A percentile compares a stretch with the other conserved stretches of the same genome.
Evolutionary conservation across 2,329 filamentous ascomycete genomes (phyloP).

Genomic region (Beauveria rudraprayagi): DNA sequence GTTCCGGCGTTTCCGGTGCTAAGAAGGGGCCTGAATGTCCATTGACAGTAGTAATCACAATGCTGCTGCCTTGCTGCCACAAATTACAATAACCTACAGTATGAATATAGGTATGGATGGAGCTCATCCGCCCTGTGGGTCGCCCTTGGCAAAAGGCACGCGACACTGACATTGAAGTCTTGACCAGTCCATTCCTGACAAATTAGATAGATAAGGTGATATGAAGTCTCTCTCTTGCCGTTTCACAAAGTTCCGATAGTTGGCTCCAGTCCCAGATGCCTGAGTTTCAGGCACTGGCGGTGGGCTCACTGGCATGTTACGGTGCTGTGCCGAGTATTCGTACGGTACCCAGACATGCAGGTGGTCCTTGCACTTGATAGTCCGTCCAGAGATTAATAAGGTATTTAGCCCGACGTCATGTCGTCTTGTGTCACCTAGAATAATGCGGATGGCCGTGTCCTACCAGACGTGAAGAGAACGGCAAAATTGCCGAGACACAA

Average conservation of each 20-base stretch:
- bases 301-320: too few relatives aligned
- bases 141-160: background rate
- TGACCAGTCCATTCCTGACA: background rate
- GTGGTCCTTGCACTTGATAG: too few relatives aligned
- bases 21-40: background rate
- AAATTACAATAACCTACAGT: too few relatives aligned
- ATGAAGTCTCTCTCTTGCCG: too few relatives aligned
- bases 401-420: background rate
- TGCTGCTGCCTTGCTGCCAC: too few relatives aligned
- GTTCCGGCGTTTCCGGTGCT: background rate
- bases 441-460: background rate
- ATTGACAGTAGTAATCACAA: background rate
- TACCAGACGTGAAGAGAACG: background rate
- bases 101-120: background rate
- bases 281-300: too few relatives aligned
- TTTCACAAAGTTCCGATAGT: background rate
- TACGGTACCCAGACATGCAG: too few relatives aligned
- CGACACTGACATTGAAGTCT: background rate
- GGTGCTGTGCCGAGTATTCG: too few relatives aligned
- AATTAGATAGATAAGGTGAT: background rate
- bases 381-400: too few relatives aligned
- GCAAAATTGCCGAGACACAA: background rate
- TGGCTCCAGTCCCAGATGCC: background rate
- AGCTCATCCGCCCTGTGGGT: background rate
- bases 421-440: background rate